phyloP scores from a whole-genome alignment of 2,329 filamentous ascomycete species.

The Alternaria dauci region DNA sequence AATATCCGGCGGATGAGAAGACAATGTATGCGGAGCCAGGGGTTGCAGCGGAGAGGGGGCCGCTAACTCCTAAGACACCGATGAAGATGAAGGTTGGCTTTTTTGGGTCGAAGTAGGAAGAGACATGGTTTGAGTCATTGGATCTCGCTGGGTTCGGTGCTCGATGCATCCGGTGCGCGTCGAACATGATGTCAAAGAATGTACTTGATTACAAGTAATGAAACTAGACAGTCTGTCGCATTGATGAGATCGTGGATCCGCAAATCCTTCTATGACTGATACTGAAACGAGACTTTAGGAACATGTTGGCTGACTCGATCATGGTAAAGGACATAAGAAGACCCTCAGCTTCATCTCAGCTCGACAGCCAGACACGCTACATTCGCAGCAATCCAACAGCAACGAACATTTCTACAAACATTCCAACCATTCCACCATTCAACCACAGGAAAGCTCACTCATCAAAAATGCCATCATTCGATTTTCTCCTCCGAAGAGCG shows the following conservation, averaged over 20 bases:
- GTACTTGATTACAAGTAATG: neutral
- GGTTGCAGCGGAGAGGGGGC: neutral
- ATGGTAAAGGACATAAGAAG: neutral
- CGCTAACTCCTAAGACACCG: conserved; percentile 5
- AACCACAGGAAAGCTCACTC: neutral
- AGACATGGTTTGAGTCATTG: neutral
- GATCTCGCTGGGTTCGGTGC: neutral
- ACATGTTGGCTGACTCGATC: neutral
- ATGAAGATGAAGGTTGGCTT: conserved; percentile 13
- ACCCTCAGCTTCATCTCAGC: neutral
- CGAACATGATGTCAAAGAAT: neutral
- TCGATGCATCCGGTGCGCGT: neutral
- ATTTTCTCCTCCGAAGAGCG: too few relatives aligned
- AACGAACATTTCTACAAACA: neutral
- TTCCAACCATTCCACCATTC: neutral
- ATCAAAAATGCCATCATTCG: neutral
- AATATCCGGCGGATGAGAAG: conserved; percentile 2
- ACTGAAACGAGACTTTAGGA: neutral
- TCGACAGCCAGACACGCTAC: neutral
- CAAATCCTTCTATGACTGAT: neutral
- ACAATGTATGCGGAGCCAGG: conserved; percentile 5
- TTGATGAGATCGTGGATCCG: neutral
- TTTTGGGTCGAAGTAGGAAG: conserved; percentile 5
- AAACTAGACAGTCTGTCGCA: neutral
- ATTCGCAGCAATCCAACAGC: neutral